A percentile compares a stretch with the other conserved stretches of the same genome.
Evolutionary conservation across 352 stramenopile species (phyloP).

Genomic region (Globisporangium megalacanthum): DNA sequence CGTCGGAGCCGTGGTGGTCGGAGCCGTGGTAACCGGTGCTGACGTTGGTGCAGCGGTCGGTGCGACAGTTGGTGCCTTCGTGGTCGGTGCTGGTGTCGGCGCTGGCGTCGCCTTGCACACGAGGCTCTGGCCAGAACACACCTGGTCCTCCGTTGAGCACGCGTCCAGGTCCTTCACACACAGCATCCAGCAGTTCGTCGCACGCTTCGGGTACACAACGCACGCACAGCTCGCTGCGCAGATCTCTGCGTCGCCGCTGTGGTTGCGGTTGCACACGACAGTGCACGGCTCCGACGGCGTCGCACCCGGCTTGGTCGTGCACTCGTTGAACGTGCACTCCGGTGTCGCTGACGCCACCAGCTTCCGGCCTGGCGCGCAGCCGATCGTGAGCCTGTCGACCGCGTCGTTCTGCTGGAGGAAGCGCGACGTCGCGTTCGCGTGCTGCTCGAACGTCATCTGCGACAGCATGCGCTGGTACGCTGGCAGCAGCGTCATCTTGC

Average conservation of each 20-base stretch:
- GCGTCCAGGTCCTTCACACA: slow-evolving; percentile 32
- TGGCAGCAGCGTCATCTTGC: slow-evolving; percentile 59
- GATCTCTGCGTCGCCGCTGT: slow-evolving; percentile 16
- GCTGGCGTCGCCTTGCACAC: slow-evolving; percentile 2
- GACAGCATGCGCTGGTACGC: slow-evolving; percentile 46
- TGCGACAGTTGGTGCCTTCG: neutral
- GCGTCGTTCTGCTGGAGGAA: slow-evolving; percentile 23
- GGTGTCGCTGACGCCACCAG: slow-evolving; percentile 26
- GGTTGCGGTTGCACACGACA: slow-evolving; percentile 35
- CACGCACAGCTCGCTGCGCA: slow-evolving; percentile 28
- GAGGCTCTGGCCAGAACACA: slow-evolving; percentile 1
- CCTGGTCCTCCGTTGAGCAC: slow-evolving; percentile 3
- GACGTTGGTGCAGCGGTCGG: neutral
- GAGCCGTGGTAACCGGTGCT: neutral
- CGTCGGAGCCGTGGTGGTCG: neutral
- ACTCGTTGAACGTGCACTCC: slow-evolving; percentile 26
- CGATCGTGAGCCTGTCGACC: slow-evolving; percentile 26
- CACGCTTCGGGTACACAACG: slow-evolving; percentile 16
- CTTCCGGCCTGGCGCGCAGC: slow-evolving; percentile 32
- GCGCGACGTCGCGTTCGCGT: slow-evolving; percentile 26
- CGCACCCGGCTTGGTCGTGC: slow-evolving; percentile 21
- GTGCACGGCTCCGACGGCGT: slow-evolving; percentile 24
- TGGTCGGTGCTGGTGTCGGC: neutral
- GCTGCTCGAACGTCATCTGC: slow-evolving; percentile 39
- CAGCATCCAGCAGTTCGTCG: slow-evolving; percentile 45